Evolutionary conservation across 495 filamentous ascomycete genomes (phyloP).

Genomic region (Penicillium canescens): DNA sequence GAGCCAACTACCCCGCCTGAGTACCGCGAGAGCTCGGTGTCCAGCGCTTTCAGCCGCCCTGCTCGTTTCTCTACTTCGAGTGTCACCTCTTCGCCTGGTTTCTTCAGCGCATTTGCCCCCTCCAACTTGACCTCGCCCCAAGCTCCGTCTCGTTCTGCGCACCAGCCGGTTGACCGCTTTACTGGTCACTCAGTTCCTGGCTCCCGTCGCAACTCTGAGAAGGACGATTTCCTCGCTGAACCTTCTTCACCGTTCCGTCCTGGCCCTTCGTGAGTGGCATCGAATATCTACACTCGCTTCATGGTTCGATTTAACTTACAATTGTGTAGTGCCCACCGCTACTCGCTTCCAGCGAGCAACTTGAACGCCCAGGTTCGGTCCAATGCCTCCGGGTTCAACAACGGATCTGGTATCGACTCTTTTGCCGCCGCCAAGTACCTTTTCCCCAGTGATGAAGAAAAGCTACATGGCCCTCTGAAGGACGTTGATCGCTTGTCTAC

Average conservation of each 20-base stretch:
- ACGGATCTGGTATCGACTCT: slow-evolving; percentile 54
- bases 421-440: slow-evolving; percentile 82
- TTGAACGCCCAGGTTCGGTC: slow-evolving; percentile 59
- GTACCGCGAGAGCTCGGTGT: slow-evolving; percentile 74
- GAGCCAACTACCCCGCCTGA: slow-evolving; percentile 98
- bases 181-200: slow-evolving; percentile 81
- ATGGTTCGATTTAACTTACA: slow-evolving; percentile 16
- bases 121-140: slow-evolving; percentile 70
- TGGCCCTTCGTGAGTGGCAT: slow-evolving; percentile 40
- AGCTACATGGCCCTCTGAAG: slow-evolving; percentile 39
- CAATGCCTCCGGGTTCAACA: slow-evolving; percentile 44
- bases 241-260: slow-evolving; percentile 35
- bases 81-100: slow-evolving; percentile 74
- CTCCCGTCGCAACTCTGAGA: slow-evolving; percentile 67
- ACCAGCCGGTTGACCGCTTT: slow-evolving; percentile 44
- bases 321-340: slow-evolving; percentile 56
- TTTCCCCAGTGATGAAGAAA: slow-evolving; percentile 78
- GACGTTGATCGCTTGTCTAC: slow-evolving; percentile 56
- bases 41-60: slow-evolving; percentile 71
- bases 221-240: slow-evolving; percentile 43
- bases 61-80: slow-evolving; percentile 83
- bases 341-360: slow-evolving; percentile 82
- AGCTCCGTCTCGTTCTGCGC: slow-evolving; percentile 23
- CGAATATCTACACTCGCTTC: not conserved
- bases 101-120: slow-evolving; percentile 71